Conservation (phyloP, 2,329 filamentous ascomycete genomes). For the Alternaria tenuissima region DNA sequence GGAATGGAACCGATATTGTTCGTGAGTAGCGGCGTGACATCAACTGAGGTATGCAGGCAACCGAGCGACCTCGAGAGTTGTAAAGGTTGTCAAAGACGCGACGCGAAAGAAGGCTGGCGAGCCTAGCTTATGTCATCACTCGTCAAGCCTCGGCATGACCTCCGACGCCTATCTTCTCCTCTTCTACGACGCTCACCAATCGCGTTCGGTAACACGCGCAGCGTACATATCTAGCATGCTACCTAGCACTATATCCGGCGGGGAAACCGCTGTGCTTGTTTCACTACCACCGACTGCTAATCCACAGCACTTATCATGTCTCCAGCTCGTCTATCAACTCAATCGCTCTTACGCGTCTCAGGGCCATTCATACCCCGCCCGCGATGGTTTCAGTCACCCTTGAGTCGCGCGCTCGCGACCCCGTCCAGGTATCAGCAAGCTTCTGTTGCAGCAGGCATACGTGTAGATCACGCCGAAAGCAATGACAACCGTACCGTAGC, state of each 20-base stretch:
- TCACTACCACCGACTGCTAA: constrained; percentile 1
- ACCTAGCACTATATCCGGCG: constrained; percentile 3
- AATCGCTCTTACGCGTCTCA: not conserved
- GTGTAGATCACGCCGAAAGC: constrained; percentile 47
- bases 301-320: constrained; percentile 18
- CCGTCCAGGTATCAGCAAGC: constrained; percentile 24
- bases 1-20: too few relatives aligned
- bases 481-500: constrained; percentile 54
- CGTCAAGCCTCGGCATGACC: not conserved
- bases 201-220: not conserved
- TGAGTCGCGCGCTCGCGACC: constrained; percentile 20
- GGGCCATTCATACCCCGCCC: not conserved
- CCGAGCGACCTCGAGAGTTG: too few relatives aligned
- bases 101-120: not conserved
- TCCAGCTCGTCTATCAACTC: constrained; percentile 8
- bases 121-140: not conserved
- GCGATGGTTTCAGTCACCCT: not conserved
- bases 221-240: not conserved
- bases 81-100: not conserved
- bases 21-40: too few relatives aligned
- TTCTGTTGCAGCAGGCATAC: constrained; percentile 25
- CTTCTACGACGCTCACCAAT: constrained; percentile 4
- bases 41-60: too few relatives aligned
- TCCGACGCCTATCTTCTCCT: constrained; percentile 2
- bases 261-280: not conserved